These are phyloP conservation scores for Sarcocystis neurona DNA, from an alignment of 169 alveolate species.

Conservation along the genomic window DNA sequence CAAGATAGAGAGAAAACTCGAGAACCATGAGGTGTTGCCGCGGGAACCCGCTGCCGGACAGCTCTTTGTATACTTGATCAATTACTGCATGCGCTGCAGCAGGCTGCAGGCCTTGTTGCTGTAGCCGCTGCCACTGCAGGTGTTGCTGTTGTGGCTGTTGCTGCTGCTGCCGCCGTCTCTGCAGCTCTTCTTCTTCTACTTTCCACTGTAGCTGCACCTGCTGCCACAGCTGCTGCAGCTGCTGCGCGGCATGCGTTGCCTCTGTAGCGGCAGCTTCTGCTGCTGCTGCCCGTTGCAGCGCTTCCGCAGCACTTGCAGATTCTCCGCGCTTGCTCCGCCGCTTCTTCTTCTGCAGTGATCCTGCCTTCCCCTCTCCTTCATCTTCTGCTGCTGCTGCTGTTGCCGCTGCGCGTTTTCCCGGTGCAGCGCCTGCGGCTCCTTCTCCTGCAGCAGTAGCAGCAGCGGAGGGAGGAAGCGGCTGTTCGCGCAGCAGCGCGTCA, in stretches of 20 bases:
- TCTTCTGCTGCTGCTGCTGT: neutral
- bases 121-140: slow-evolving; percentile 26
- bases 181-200: slow-evolving; percentile 4
- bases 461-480: neutral
- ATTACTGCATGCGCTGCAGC: slow-evolving; percentile 10
- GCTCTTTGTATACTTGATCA: neutral
- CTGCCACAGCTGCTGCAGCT: neutral
- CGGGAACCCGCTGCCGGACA: slow-evolving; percentile 4
- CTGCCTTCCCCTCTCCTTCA: neutral
- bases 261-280: neutral
- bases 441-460: neutral
- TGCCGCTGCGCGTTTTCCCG: neutral
- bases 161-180: slow-evolving; percentile 6
- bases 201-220: neutral
- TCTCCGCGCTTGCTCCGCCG: neutral
- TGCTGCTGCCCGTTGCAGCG: neutral
- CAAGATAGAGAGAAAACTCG: slow-evolving; percentile 41
- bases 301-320: neutral
- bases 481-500: neutral
- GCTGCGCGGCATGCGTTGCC: neutral
- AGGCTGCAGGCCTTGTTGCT: slow-evolving; percentile 8
- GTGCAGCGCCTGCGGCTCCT: neutral
- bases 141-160: neutral
- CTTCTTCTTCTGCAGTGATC: neutral
- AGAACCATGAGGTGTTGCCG: neutral